Evolutionary conservation across 1,284 basidiomycete genomes (phyloP).

Genomic region (Austropuccinia psidii): DNA sequence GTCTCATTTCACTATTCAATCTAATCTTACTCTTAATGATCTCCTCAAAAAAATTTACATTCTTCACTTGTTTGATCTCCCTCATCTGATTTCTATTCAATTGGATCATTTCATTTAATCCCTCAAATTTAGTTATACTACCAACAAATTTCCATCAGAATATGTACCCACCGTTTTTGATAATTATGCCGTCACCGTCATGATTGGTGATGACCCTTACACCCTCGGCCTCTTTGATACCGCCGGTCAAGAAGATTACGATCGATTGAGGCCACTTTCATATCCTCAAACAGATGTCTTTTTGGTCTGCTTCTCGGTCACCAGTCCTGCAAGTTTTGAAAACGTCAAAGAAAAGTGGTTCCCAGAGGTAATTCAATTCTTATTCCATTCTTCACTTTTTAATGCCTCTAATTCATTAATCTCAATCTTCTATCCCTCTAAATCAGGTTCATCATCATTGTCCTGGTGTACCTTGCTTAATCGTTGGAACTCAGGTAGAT

Average conservation of each 20-base stretch:
- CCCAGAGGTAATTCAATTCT: conserved; percentile 59
- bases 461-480: conserved; percentile 98
- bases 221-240: conserved; percentile 98
- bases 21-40: not conserved
- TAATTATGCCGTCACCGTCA: conserved; percentile 97
- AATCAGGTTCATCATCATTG: conserved; percentile 84
- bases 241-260: conserved; percentile 99
- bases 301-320: conserved; percentile 98
- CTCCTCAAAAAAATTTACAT: not conserved
- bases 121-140: conserved; percentile 59
- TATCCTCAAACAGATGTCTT: conserved; percentile 99
- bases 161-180: conserved; percentile 98
- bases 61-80: not conserved
- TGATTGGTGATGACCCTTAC: conserved; percentile 99
- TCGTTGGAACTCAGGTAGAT: conserved; percentile 98
- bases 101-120: not conserved
- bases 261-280: conserved; percentile 93
- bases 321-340: conserved; percentile 95
- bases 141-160: conserved; percentile 69
- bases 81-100: not conserved
- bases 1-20: not conserved
- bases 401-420: not conserved
- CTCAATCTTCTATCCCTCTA: not conserved
- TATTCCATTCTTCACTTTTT: not conserved
- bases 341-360: conserved; percentile 99